Conservation (phyloP, 2,329 filamentous ascomycete species). For the Zasmidium citrigriseum region DNA sequence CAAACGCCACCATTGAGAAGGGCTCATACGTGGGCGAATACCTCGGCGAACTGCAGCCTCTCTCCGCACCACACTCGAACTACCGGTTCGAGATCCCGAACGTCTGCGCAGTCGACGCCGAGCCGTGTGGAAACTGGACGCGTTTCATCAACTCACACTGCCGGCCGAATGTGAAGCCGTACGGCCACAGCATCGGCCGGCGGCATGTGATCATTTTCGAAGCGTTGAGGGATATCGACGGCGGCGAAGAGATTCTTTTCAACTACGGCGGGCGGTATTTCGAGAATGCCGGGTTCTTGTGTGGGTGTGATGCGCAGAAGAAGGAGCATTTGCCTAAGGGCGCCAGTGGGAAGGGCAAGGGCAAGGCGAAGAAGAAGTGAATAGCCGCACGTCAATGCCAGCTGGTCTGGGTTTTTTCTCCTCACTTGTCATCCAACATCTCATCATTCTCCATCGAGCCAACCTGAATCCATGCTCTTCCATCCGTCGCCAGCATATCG, state of each 20-base stretch:
- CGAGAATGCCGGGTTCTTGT: background rate
- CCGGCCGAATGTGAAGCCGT: constrained; percentile 1
- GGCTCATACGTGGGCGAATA: background rate
- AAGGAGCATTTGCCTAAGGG: background rate
- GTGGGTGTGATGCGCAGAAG: background rate
- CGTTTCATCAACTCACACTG: constrained; percentile 1
- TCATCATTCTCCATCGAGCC: background rate
- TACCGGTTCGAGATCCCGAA: background rate
- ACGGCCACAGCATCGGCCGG: background rate
- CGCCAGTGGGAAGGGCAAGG: background rate
- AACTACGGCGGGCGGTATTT: background rate
- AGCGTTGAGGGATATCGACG: background rate
- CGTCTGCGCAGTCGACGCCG: background rate
- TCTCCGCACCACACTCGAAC: background rate
- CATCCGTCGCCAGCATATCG: background rate
- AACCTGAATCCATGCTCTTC: background rate
- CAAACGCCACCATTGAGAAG: background rate
- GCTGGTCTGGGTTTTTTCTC: background rate
- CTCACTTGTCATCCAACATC: background rate
- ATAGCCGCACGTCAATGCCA: background rate
- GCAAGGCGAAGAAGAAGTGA: background rate
- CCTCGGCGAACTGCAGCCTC: background rate
- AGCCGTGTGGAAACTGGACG: background rate
- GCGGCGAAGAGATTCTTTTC: background rate
- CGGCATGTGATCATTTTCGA: constrained; percentile 1